phyloP scores from a whole-genome alignment of 768 basidiomycete genomes.

The Sarcomyxa edulis region DNA sequence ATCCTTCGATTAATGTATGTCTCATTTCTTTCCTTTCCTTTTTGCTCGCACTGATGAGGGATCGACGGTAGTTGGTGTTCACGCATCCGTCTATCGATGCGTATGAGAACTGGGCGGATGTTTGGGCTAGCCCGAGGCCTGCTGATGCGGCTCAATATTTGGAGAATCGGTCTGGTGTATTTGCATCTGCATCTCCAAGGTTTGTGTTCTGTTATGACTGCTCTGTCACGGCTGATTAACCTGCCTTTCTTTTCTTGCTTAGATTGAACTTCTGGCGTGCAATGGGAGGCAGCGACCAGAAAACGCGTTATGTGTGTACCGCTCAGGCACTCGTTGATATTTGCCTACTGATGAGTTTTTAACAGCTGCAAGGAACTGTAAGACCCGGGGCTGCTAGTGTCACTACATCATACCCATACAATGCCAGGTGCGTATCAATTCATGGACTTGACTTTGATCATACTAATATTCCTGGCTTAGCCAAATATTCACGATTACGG shows the following conservation, averaged over 20 bases:
- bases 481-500: constrained; percentile 58
- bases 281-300: constrained; percentile 37
- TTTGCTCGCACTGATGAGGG: background rate
- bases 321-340: no score
- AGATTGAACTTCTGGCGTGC: constrained; percentile 64
- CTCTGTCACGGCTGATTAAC: no score
- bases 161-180: constrained; percentile 44
- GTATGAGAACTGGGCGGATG: constrained; percentile 62
- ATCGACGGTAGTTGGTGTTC: constrained; percentile 43
- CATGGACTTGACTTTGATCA: no score
- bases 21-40: constrained; percentile 1
- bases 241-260: background rate
- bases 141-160: constrained; percentile 56
- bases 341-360: background rate
- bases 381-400: constrained; percentile 54
- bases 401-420: constrained; percentile 44
- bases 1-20: constrained; percentile 57
- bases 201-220: constrained; percentile 16
- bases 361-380: constrained; percentile 56
- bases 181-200: constrained; percentile 53
- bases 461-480: no score
- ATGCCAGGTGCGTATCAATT: no score
- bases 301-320: constrained; percentile 41
- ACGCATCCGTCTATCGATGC: constrained; percentile 58
- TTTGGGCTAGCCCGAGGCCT: constrained; percentile 47